phyloP scores from a whole-genome alignment of 306 rosid genomes.

The Cyamopsis tetragonoloba region DNA sequence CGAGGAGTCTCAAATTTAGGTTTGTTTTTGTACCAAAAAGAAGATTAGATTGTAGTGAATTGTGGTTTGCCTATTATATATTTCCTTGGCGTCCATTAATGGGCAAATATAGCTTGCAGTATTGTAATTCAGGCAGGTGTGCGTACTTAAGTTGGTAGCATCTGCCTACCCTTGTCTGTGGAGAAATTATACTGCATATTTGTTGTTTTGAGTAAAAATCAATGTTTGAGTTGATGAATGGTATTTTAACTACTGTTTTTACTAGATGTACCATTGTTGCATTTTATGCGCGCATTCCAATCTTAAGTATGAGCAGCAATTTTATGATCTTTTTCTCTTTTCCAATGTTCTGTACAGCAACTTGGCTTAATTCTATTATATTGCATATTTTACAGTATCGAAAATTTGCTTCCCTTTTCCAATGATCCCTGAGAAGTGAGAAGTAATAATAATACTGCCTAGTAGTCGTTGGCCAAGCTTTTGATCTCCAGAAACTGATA shows the following conservation, averaged over 20 bases:
- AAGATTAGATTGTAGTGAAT: conserved; percentile 29
- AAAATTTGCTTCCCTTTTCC: not conserved
- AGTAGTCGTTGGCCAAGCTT: too few species aligned
- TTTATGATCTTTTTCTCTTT: not conserved
- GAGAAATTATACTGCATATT: conserved; percentile 28
- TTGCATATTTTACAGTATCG: not conserved
- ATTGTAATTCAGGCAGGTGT: conserved; percentile 32
- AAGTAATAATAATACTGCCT: too few species aligned
- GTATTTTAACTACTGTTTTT: not conserved
- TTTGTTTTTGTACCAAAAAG: conserved; percentile 29
- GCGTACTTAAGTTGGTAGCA: conserved; percentile 20
- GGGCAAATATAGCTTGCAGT: conserved; percentile 34
- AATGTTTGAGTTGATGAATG: conserved; percentile 10
- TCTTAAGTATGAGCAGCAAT: not conserved
- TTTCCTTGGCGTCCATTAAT: conserved; percentile 29
- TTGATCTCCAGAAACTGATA: too few species aligned
- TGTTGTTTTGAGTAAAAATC: conserved; percentile 29
- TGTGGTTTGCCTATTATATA: conserved; percentile 40
- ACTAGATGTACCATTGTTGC: not conserved
- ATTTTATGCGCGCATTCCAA: not conserved
- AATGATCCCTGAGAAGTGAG: too few species aligned
- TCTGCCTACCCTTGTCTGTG: conserved; percentile 32
- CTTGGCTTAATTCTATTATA: not conserved
- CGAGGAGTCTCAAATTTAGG: conserved; percentile 31
- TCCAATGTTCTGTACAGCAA: not conserved